Evolutionary conservation across 1,284 basidiomycete genomes (phyloP), one percentile per base, ranked within the genome.

Genomic region (Chalciporus sp.): DNA sequence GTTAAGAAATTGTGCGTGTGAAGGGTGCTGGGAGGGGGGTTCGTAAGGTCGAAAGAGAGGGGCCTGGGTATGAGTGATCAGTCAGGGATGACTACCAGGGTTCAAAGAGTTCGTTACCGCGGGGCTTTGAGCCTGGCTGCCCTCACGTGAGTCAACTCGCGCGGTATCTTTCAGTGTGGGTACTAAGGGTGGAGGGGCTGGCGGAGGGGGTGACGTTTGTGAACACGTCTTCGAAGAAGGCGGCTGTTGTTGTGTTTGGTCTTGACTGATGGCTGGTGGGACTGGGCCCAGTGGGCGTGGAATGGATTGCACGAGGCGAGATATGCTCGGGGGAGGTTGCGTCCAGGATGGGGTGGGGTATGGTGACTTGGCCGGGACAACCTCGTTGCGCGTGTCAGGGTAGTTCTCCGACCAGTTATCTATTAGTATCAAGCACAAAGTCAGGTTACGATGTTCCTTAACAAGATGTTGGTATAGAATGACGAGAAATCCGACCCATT

Each of bases 281-380:
- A 40, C 45, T 1, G 35, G 55, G 3, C 17, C 19, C 2, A 16
- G 44, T 11, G 57, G 57, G 17, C 16, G 63, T 17, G 68, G 68
- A 20, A 68, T 65, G 11, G 63, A 44, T 26, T 43, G 56, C 17
- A 72, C 70, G 17, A 72, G 45, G 8, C 47, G 57, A 9, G 42
- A 7, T 8, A 72, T 56, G 4, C 53, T 58, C 1, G 41, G 10
- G 14, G 67, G 61, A 7, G 63, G 58, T 1, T 51, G 12, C 2
- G 42, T 49, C 67, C 70, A 71, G 0, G 53, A 57, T 23, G 70
- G 65, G 5, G 39, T n/a, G 7, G 67, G 67, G 48, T 69, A 72
- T 1, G 70, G 70, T 4, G 52, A 58, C 46, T 53, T 67, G 2
- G 47, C 53, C 0, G 69, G 69, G 14, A 37, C 35, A 11, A 17